These are phyloP conservation scores for Sordaria brevicollis DNA, from an alignment of 495 filamentous ascomycete species.

Conservation along the genomic window DNA sequence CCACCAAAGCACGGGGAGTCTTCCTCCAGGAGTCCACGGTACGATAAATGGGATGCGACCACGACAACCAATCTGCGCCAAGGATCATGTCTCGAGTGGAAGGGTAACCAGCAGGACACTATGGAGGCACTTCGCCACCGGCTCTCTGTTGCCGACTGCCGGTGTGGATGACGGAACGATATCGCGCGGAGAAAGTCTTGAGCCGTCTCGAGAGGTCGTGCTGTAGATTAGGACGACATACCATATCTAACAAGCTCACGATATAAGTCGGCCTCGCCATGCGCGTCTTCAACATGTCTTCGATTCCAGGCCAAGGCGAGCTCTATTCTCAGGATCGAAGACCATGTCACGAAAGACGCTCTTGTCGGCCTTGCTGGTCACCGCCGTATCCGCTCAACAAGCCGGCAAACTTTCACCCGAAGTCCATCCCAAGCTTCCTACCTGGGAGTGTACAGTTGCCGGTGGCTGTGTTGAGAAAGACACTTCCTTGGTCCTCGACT, in stretches of 20 bases:
- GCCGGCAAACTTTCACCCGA: slow-evolving; percentile 7
- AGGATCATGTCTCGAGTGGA: neutral
- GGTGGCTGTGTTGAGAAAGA: slow-evolving; percentile 41
- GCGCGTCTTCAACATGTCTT: neutral
- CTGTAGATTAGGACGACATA: too few species aligned
- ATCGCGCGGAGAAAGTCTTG: neutral
- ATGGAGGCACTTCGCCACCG: neutral
- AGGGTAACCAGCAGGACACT: neutral
- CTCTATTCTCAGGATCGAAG: neutral
- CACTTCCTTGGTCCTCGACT: slow-evolving; percentile 48
- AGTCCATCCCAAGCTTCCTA: slow-evolving; percentile 43
- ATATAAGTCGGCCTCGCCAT: neutral
- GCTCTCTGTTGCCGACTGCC: neutral
- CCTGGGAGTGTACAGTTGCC: slow-evolving; percentile 38
- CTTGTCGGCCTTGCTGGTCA: slow-evolving; percentile 1
- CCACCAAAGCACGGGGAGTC: neutral
- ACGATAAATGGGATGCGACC: neutral
- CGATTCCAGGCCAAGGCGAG: neutral
- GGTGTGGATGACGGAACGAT: neutral
- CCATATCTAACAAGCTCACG: neutral
- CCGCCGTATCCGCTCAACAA: slow-evolving; percentile 7
- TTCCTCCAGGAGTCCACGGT: neutral
- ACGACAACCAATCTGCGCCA: neutral
- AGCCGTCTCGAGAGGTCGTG: neutral
- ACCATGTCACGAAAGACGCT: neutral